These are phyloP conservation scores for Candolleomyces eurysporus DNA, from an alignment of 768 basidiomycete species.

Conservation along the genomic window DNA sequence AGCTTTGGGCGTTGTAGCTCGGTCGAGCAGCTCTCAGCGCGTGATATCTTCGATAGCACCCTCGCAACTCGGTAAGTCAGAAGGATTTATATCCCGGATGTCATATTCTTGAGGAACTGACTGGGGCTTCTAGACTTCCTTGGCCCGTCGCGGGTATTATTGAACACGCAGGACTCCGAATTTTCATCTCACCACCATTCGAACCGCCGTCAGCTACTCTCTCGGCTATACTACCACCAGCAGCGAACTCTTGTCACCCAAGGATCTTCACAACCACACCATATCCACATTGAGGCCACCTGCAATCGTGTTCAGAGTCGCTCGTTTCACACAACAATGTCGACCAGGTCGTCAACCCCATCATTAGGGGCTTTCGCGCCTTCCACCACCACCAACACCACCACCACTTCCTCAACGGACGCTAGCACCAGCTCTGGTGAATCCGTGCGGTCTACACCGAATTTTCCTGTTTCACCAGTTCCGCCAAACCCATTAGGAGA, in stretches of 20 bases:
- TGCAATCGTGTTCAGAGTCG: too few species aligned
- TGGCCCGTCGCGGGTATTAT: background rate
- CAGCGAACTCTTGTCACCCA: too few species aligned
- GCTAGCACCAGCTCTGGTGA: background rate
- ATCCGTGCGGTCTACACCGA: background rate
- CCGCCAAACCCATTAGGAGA: constrained; percentile 68
- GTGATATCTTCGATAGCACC: background rate
- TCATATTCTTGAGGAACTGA: background rate
- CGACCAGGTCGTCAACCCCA: too few species aligned
- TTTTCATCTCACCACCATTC: background rate
- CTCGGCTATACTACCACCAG: too few species aligned
- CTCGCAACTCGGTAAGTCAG: background rate
- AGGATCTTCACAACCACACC: too few species aligned
- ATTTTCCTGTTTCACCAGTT: constrained; percentile 53
- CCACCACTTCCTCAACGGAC: background rate
- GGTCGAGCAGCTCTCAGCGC: background rate
- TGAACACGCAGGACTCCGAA: background rate
- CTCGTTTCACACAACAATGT: too few species aligned
- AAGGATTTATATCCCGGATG: background rate
- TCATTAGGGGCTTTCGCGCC: too few species aligned
- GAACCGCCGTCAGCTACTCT: too few species aligned
- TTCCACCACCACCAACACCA: too few species aligned
- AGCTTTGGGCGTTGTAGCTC: background rate
- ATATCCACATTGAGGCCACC: too few species aligned
- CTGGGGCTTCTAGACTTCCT: background rate